Base-by-base conservation (phyloP, 495 filamentous ascomycete genomes). In the Neurospora sp. region DNA sequence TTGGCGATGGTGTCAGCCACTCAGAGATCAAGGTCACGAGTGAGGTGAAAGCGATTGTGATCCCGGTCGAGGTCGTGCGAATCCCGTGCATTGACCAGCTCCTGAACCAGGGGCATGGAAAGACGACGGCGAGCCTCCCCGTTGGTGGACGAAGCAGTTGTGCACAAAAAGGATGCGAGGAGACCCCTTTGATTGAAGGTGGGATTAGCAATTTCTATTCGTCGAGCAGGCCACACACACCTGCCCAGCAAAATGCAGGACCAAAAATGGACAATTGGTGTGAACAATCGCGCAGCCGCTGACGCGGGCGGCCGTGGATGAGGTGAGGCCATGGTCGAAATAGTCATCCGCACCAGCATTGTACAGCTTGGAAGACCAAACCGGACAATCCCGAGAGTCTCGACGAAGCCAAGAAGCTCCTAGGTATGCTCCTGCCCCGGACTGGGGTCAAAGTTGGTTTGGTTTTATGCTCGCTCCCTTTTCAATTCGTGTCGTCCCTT, bases 171-270 rank as follows among this genome's bases (percentile, higher is more conserved):
- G 12, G 53, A 61, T 61, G 53, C 27, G 27, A 65, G 27, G 31
- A 65, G 11, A 31, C 53, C 73, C 74, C 78, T 76, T 79, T 80
- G 74, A 77, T 78, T 74, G 71, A 77, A 71, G 75, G 73, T 75
- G 74, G 79, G 76, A 81, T 81, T 76, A 79, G 78, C 78, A 78
- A 78, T 77, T 79, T 76, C 74, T 73, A 81, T 79, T 79, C 77
- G 78, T 76, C 77, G 73, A 76, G 44, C 48, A 71, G 72, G 46
- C 27, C 38, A 27, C 70, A 71, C 71, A 39, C 71, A 71, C 69
- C 22, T n/a, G 71, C 20, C 48, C 27, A 65, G 39, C 39, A 61
- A 71, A 71, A 38, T 71, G 14, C 35, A 72, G 69, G 68, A 20
- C 22, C 68, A 22, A 59, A 27, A 68, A 73, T 71, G 46, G 71